Evolutionary conservation across 306 rosid species (phyloP).

Genomic region (Mimosa pudica): DNA sequence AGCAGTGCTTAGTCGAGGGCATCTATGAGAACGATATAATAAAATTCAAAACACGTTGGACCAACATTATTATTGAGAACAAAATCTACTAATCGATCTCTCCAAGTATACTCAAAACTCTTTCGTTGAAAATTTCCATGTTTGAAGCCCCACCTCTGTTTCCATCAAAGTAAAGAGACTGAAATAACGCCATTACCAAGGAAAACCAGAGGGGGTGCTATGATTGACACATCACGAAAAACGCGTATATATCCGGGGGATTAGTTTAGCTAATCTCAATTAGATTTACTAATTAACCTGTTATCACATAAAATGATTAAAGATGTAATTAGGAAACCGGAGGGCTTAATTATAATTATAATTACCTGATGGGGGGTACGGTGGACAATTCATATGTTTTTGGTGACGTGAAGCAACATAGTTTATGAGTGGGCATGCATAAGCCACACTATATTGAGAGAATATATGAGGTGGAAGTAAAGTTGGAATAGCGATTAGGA

Average conservation of each 20-base stretch:
- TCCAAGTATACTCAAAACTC: constrained; percentile 8
- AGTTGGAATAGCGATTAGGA: constrained; percentile 30
- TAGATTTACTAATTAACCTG: neutral
- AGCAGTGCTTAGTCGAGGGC: constrained; percentile 65
- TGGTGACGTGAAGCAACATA: neutral
- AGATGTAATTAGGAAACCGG: neutral
- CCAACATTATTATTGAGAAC: constrained; percentile 44
- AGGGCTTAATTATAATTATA: neutral
- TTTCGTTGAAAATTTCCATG: constrained; percentile 41
- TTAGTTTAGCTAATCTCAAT: neutral
- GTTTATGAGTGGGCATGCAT: constrained; percentile 8
- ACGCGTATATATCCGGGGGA: neutral
- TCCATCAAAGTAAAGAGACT: constrained; percentile 21
- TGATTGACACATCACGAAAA: neutral
- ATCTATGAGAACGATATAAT: constrained; percentile 47
- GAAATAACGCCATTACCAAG: constrained; percentile 37
- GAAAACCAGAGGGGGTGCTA: constrained; percentile 17
- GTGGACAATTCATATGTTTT: neutral
- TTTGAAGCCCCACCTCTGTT: constrained; percentile 40
- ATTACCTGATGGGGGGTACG: neutral
- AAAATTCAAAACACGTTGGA: constrained; percentile 38
- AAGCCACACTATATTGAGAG: neutral
- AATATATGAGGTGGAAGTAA: constrained; percentile 32
- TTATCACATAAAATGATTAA: neutral
- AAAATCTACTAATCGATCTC: constrained; percentile 28